Evolutionary conservation across 306 rosid species (phyloP), one percentile per base, ranked within the genome.

Genomic region (Urtica urens): DNA sequence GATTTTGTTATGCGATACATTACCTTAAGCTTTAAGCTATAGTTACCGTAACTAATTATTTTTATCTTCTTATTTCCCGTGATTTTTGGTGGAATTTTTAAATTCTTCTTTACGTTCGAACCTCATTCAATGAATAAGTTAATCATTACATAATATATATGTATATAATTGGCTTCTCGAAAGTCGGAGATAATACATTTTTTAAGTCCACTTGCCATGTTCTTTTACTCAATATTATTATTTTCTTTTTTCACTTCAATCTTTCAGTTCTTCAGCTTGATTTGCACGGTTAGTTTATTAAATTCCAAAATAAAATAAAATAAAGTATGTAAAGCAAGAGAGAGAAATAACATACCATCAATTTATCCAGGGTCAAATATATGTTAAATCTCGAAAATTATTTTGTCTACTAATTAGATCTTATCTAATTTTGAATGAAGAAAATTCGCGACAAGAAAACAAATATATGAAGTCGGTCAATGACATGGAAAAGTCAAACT

Each of bases 121-220:
- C 33, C 22, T 12, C 38, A 46, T 51, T 62, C 53, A 25, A 10
- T 51, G 69, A 69, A 50, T 15, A 15, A 35, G 30, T 22, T 22
- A 19, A 34, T 14, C 14, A 38, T 24, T 12, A 38, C 4, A 35
- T 28, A 9, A 35, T 35, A 3, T 5, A 3, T 35, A 35, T 35
- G 4, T 6, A 59, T 64, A 20, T 11, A 19, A 15, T 52, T 12
- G 17, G 28, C 24, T 54, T 48, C 60, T 63, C 25, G 19, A 43
- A 59, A 38, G 61, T 28, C 46, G 44, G 33, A 27, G n/a, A 38
- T 46, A 0, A 31, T n/a, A 7, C 11, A 39, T 39, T 1, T 23
- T 5, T 31, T 28, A 14, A 56, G 46, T 23, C 57, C 21, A 26
- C 53, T 47, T 38, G 38, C 35, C 23, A 16, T 15, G 48, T 14